Base-by-base conservation (phyloP, 2,329 filamentous ascomycete genomes). In the Arthrobotrys sphaeroides region DNA sequence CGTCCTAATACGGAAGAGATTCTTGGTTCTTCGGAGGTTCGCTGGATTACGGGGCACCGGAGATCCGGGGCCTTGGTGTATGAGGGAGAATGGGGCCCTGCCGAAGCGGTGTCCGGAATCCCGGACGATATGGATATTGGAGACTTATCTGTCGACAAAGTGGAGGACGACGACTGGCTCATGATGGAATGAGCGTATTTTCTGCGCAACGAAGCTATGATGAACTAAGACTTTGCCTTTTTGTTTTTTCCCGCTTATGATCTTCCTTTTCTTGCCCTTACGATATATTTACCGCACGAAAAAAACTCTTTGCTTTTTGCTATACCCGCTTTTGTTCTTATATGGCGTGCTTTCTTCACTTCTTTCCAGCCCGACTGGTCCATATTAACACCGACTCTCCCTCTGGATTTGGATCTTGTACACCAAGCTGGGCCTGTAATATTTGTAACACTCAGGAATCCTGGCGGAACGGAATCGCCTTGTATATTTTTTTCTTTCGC, bases 41-140 rank as follows among this genome's bases (percentile, higher is more conserved):
- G 87, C 76, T 99, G 95, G 91, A 90, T 96, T 31, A 87, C 89
- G 65, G 84, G 85, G 59, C 89, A 93, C 77, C 89, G 93, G 66
- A 89, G 91, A 66, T 92, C 93, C 9, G 92, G 93, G 47, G 95
- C 95, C n/a, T 97, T 93, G 0, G 90, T 99, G 62, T 99, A 91
- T 79, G 95, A 99, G 84, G 95, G 95, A 77, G 95, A 92, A 81
- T 99, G 94, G 91, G 95, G 95, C 2, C 94, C 94, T 31, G 90
- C 90, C 77, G 87, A 89, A 77, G 84, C 89, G 18, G 84, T 89
- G 65, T 84, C 83, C 22, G 85, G 85, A 78, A 85, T 87, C 81
- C 85, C 87, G 49, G 88, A 90, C 81, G 90, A 90, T 87, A 87
- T 88, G 82, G 88, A 90, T 81, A 85, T 86, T 78, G 86, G 81